Conservation (phyloP, 192 early-diverging fungal genomes). For the Gaertneriomyces sp. region DNA sequence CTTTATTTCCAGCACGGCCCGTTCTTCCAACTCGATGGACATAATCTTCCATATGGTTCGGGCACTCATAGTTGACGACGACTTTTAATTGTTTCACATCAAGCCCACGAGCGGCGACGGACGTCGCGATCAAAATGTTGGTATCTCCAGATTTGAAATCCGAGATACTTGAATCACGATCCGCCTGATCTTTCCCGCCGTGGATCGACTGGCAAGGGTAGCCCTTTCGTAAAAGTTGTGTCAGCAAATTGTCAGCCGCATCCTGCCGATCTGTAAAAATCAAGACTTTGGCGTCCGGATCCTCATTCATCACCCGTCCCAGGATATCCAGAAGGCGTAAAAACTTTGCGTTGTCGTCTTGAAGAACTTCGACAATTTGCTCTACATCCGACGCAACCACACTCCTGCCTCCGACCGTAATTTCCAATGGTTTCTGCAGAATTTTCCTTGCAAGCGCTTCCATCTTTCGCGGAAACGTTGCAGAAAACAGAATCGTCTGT, state of each 20-base stretch:
- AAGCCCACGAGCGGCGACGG: slow-evolving; percentile 90
- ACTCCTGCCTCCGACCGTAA: slow-evolving; percentile 90
- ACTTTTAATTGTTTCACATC: slow-evolving; percentile 91
- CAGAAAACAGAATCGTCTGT: slow-evolving; percentile 98
- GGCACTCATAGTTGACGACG: slow-evolving; percentile 96
- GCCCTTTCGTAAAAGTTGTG: slow-evolving; percentile 78
- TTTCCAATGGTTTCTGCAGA: slow-evolving; percentile 84
- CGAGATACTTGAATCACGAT: slow-evolving; percentile 78
- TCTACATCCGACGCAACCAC: slow-evolving; percentile 84
- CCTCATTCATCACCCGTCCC: slow-evolving; percentile 71
- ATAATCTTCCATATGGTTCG: slow-evolving; percentile 99
- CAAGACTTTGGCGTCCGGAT: slow-evolving; percentile 53
- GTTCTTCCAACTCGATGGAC: slow-evolving; percentile 98
- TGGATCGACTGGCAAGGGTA: slow-evolving; percentile 91
- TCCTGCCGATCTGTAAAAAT: slow-evolving; percentile 97
- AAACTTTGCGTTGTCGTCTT: slow-evolving; percentile 82
- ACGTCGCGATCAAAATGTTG: slow-evolving; percentile 92
- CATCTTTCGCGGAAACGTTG: slow-evolving; percentile 98
- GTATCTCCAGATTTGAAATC: slow-evolving; percentile 91
- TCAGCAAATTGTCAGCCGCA: slow-evolving; percentile 82
- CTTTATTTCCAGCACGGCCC: slow-evolving; percentile 96
- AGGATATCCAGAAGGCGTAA: slow-evolving; percentile 82
- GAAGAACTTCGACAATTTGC: slow-evolving; percentile 84
- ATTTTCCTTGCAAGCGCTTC: slow-evolving; percentile 96
- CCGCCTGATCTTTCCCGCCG: slow-evolving; percentile 81